A percentile compares a stretch with the other conserved stretches of the same genome.
phyloP scores from a whole-genome alignment of 345 rosid genomes.

The Ceriops zippeliana region DNA sequence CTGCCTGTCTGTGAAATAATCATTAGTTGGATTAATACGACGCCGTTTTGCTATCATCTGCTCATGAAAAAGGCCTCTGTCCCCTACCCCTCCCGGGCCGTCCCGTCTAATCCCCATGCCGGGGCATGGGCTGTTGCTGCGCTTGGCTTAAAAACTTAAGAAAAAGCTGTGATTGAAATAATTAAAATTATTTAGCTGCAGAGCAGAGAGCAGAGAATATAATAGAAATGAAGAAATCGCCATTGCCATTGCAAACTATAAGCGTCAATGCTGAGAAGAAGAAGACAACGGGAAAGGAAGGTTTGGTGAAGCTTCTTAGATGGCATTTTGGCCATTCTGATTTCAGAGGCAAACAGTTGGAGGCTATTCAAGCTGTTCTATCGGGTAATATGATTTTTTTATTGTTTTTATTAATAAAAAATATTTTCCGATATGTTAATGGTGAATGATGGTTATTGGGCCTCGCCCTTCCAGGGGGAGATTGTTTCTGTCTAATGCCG shows the following conservation, averaged over 20 bases:
- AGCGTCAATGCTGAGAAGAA: conserved; percentile 26
- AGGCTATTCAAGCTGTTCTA: conserved; percentile 81
- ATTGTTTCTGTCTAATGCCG: conserved; percentile 96
- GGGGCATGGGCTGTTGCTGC: too few relatives aligned
- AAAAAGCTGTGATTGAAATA: too few relatives aligned
- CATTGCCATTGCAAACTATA: conserved; percentile 55
- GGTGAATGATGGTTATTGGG: neutral
- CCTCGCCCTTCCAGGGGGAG: conserved; percentile 46
- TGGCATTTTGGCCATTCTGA: conserved; percentile 92
- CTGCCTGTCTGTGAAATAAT: too few relatives aligned
- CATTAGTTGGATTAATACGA: too few relatives aligned
- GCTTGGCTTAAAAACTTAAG: too few relatives aligned
- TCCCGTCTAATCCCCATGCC: too few relatives aligned
- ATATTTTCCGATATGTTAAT: neutral
- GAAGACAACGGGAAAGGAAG: conserved; percentile 49
- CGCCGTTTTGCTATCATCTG: too few relatives aligned
- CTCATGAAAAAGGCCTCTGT: too few relatives aligned
- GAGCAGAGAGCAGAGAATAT: neutral
- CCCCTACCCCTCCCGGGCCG: too few relatives aligned
- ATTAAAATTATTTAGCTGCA: too few relatives aligned
- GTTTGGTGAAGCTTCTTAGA: conserved; percentile 75
- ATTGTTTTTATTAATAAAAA: neutral
- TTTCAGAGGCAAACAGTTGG: conserved; percentile 83
- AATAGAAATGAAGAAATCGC: conserved; percentile 60
- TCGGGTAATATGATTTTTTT: conserved; percentile 38